Evolutionary conservation across 1,139 yeast species (phyloP).

Genomic region (Kurtzmaniella quercitrusa): DNA sequence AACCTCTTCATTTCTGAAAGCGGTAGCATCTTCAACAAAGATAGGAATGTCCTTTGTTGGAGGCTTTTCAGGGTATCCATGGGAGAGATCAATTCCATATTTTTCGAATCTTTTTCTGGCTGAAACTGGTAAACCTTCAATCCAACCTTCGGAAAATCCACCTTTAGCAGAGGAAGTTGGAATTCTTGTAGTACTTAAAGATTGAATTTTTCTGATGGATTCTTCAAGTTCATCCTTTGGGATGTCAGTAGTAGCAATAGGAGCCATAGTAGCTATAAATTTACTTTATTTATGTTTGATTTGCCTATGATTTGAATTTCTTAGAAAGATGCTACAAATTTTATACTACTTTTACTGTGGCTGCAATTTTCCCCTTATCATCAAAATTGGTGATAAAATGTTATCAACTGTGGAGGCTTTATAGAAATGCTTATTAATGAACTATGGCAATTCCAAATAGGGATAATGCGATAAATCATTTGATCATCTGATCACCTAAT

Average conservation of each 20-base stretch:
- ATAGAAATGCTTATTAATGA: not conserved
- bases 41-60: slow-evolving; percentile 19
- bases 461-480: too few relatives aligned
- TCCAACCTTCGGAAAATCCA: slow-evolving; percentile 14
- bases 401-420: slow-evolving; percentile 1
- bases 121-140: slow-evolving; percentile 29
- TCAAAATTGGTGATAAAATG: not conserved
- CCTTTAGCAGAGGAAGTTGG: slow-evolving; percentile 9
- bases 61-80: slow-evolving; percentile 40
- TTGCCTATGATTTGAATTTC: not conserved
- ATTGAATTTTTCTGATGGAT: slow-evolving; percentile 4
- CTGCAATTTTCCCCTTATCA: not conserved
- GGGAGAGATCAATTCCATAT: slow-evolving; percentile 35
- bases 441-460: not conserved
- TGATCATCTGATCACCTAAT: too few relatives aligned
- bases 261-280: slow-evolving; percentile 3
- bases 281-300: not conserved
- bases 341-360: slow-evolving; percentile 1
- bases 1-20: slow-evolving; percentile 13
- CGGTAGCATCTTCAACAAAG: slow-evolving; percentile 14
- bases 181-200: slow-evolving; percentile 2
- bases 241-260: slow-evolving; percentile 2
- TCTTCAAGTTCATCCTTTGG: slow-evolving; percentile 6
- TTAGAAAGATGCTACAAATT: not conserved
- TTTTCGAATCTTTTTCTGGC: slow-evolving; percentile 28